Evolutionary conservation across 208 protist genomes (phyloP).

Genomic region (Trichomonas vaginalis): DNA sequence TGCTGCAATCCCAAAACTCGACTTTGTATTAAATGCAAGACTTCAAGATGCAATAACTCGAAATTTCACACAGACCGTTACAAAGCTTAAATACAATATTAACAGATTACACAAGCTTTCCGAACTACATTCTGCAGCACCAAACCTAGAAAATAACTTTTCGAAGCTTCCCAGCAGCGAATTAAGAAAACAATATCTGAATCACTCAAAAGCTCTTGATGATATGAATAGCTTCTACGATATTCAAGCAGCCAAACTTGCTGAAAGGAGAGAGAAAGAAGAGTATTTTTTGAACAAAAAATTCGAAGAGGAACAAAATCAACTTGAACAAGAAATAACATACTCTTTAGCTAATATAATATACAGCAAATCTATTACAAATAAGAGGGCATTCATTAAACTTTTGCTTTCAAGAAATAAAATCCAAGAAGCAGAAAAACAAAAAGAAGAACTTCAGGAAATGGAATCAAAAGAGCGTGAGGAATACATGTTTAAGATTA

Average conservation of each 20-base stretch:
- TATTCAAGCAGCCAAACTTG: neutral
- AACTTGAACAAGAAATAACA: neutral
- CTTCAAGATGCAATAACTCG: neutral
- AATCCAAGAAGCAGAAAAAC: neutral
- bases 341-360: neutral
- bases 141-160: neutral
- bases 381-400: neutral
- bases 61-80: neutral
- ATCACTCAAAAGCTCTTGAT: neutral
- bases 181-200: neutral
- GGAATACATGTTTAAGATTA: neutral
- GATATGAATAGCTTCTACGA: neutral
- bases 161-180: neutral
- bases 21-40: neutral
- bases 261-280: neutral
- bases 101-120: neutral
- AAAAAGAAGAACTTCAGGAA: neutral
- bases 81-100: neutral
- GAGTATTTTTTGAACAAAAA: neutral
- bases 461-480: neutral
- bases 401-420: neutral
- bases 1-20: neutral
- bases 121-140: neutral
- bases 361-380: neutral
- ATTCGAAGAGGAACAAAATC: neutral